Evolutionary conservation across 345 rosid genomes (phyloP), one percentile per base, ranked within the genome.

Genomic region (Eucalyptus marginata): DNA sequence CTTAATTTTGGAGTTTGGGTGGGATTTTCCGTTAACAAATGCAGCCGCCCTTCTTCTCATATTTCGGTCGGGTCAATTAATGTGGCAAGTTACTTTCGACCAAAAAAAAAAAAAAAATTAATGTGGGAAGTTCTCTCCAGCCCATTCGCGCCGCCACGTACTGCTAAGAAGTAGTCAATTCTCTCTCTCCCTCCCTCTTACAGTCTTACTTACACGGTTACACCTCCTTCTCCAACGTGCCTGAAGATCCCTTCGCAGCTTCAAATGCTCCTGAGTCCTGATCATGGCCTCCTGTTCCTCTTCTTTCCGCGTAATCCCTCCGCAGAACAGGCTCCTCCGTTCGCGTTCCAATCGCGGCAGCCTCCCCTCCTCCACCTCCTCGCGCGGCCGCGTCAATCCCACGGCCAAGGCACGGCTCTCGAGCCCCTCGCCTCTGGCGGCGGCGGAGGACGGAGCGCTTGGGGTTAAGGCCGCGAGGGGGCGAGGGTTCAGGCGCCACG

Each of bases 271-370:
- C 5, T 6, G 7, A 11, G 47, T 76, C 27, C 5, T 6, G 7
- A 11, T 18, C 3, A 88, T 88, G 89, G 68, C 89, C 33, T 64
- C 89, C 33, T 64, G 83, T 52, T 86, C 62, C 52, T 50, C 88
- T n/a, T 76, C 66, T 47, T 13, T 76, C 43, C 80, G 13, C 87
- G 89, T 43, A n/a, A 10, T 89, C 90, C 25, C 89, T 85, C 54
- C 79, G 86, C 31, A 49, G 86, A 36, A 10, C 91, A 11, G 13
- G 29, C 89, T 31, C 86, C 68, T 7, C 64, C 56, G 44, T 12
- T 46, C 22, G 10, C 87, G 13, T 66, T 83, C 83, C 86, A 64
- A 40, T 13, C 89, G 46, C 49, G 13, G 79, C 31, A 87, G 40
- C 58, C 51, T 83, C 88, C 47, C 80, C 81, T 54, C 47, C 62